Percentiles rank a stretch among this genome's conserved stretches.
Evolutionary conservation across 495 filamentous ascomycete species (phyloP).

Genomic region (Aspergillus indologenus): DNA sequence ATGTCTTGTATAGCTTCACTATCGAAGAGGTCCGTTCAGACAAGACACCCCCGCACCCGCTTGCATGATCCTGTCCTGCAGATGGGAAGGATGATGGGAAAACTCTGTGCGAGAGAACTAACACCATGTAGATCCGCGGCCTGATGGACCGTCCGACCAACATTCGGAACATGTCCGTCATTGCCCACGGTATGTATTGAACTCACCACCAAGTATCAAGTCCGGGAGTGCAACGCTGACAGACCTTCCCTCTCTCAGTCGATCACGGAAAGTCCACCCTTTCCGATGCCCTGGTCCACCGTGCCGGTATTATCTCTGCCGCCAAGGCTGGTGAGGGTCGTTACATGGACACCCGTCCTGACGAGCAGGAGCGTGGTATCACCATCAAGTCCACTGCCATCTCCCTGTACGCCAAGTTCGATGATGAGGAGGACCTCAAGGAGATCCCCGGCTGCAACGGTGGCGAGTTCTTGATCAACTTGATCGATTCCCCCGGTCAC

Average conservation of each 20-base stretch:
- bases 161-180: conserved; percentile 99
- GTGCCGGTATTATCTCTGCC: conserved; percentile 98
- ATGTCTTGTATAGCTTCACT: conserved; percentile 75
- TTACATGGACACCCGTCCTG: conserved; percentile 93
- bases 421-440: conserved; percentile 84
- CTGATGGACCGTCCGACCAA: conserved; percentile 98
- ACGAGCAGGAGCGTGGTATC: conserved; percentile 99
- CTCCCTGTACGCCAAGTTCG: conserved; percentile 87
- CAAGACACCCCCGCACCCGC: not conserved
- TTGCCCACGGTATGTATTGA: conserved; percentile 84
- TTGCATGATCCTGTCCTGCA: not conserved
- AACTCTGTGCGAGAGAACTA: conserved; percentile 8
- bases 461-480: conserved; percentile 98
- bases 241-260: conserved; percentile 50
- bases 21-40: conserved; percentile 74
- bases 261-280: conserved; percentile 99
- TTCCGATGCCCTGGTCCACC: conserved; percentile 97
- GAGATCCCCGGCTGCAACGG: conserved; percentile 88
- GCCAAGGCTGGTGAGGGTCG: conserved; percentile 94
- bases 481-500: conserved; percentile 99
- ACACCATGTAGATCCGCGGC: conserved; percentile 64
- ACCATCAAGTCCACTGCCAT: conserved; percentile 99
- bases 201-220: not conserved
- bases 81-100: not conserved
- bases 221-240: conserved; percentile 7